Evolutionary conservation across 768 basidiomycete genomes (phyloP), one percentile per base, ranked within the genome.

Genomic region (Ephemerocybe angulata): DNA sequence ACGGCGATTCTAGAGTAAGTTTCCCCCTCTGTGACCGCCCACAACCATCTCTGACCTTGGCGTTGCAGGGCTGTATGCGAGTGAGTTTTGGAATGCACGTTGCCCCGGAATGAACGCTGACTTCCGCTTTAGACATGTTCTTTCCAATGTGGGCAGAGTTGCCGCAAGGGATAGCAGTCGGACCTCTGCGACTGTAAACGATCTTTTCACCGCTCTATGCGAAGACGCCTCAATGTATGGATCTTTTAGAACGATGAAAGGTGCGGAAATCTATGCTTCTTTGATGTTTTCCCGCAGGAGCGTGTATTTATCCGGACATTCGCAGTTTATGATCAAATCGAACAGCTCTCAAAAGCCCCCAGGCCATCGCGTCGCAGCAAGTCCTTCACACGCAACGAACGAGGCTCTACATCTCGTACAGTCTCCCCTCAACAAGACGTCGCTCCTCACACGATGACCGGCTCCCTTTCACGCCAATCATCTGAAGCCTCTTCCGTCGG

Each of bases 1-100:
- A 95, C 94, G 2, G 93, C 93, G 7, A 90, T 96, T 59, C 76
- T 97, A 28, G 94, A 97, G 93, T 95, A 69, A 75, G 93, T 81
- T 55, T 61, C 59, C 50, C 55, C 37, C 57, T 63, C 41, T 53
- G 31, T 58, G 21, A 35, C 56, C 37, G 41, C 17, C 50, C 52
- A 57, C 52, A 51, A 56, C 53, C 49, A 59, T 57, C 62, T 63
- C 65, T 72, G 52, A 72, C 60, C 57, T 59, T 53, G 54, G 40
- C 35, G 38, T 58, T 62, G 28, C 67, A 93, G 91, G 72, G 84
- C 88, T 54, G 77, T 91, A 63, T 93, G 90, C 90, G 89, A 93
- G 90, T 93, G 73, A 67, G 87, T 82, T 46, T 22, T 33, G 49
- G 49, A 44, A 11, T 13, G 11, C 35, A 11, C 44, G 48, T 29